Base-by-base conservation (phyloP, 345 rosid species). In the Syzygium jambos region DNA sequence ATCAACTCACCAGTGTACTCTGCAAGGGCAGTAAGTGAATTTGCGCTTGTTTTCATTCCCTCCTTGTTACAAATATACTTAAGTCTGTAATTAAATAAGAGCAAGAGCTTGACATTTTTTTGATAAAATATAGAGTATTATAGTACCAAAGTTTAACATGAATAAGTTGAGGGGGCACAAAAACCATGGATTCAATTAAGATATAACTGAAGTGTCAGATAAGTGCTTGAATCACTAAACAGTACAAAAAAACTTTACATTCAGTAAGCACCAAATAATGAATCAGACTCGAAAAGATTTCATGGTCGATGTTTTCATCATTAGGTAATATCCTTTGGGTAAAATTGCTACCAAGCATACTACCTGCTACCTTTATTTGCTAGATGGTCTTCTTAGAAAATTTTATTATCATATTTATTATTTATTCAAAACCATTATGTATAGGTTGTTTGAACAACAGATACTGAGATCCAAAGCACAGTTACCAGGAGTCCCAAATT, bases 51-150 rank as follows among this genome's bases (percentile, higher is more conserved):
- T 93, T 90, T 94, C 95, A 93, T 94, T 77, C 98, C 95, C 92
- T 97, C 99, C 90, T 91, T 94, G 90, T 90, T 94, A 90, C 99
- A 96, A 41, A 97, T 94, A 89, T 94, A 92, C 91, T 94, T 97
- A 90, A 97, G 97, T 94, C 99, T 97, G 88, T 51, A 86, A 89
- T 85, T 78, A 85, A 52, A 10, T 49, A 68, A 46, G 51, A 38
- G 11, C 63, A 61, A 86, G 85, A 68, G 51, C 38, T 57, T 80
- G 13, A 77, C 55, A 86, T 34, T 86, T 51, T 30, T 73, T 65
- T 51, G 6, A 49, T 53, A 30, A 11, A 54, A n/a, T 54, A 11
- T 52, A 23, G 17, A 29, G 46, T 23, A 38, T 73, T 73, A 46
- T 73, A 38, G 49, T 2, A 38, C 49, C 49, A 38, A 73, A 73